Conservation (phyloP, 2,329 filamentous ascomycete species). For the Arthroderma sp. region DNA sequence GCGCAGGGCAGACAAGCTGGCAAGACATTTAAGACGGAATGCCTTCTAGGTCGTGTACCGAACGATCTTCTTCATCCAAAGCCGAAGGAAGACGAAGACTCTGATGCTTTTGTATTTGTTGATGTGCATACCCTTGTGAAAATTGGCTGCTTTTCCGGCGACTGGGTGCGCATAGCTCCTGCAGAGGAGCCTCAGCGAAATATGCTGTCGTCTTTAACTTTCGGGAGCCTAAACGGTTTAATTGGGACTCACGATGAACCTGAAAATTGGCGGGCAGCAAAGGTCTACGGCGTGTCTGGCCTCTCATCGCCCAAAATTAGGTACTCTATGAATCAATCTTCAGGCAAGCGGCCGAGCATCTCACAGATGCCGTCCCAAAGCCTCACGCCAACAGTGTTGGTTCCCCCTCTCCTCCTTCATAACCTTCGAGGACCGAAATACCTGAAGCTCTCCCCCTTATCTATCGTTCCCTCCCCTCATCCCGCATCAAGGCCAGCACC, state of each 20-base stretch:
- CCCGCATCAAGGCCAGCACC: constrained; percentile 46
- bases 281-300: constrained; percentile 75
- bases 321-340: constrained; percentile 40
- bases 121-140: constrained; percentile 74
- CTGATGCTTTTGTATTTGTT: constrained; percentile 76
- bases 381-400: constrained; percentile 52
- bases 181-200: constrained; percentile 52
- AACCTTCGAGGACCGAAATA: constrained; percentile 72
- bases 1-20: constrained; percentile 58
- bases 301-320: constrained; percentile 41
- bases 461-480: constrained; percentile 19
- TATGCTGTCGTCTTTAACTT: constrained; percentile 49
- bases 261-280: constrained; percentile 70
- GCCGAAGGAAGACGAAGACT: constrained; percentile 71
- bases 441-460: constrained; percentile 57
- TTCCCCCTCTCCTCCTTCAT: constrained; percentile 74
- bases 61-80: constrained; percentile 74
- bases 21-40: constrained; percentile 73
- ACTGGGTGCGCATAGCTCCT: constrained; percentile 81
- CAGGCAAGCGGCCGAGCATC: constrained; percentile 41
- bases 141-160: constrained; percentile 91
- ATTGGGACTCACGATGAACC: constrained; percentile 39
- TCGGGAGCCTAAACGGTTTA: constrained; percentile 33
- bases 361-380: constrained; percentile 34
- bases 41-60: constrained; percentile 58